A percentile compares a stretch with the other conserved stretches of the same genome.
These are phyloP conservation scores for Penicillium antarcticum DNA, from an alignment of 495 filamentous ascomycete genomes.

Conservation along the genomic window DNA sequence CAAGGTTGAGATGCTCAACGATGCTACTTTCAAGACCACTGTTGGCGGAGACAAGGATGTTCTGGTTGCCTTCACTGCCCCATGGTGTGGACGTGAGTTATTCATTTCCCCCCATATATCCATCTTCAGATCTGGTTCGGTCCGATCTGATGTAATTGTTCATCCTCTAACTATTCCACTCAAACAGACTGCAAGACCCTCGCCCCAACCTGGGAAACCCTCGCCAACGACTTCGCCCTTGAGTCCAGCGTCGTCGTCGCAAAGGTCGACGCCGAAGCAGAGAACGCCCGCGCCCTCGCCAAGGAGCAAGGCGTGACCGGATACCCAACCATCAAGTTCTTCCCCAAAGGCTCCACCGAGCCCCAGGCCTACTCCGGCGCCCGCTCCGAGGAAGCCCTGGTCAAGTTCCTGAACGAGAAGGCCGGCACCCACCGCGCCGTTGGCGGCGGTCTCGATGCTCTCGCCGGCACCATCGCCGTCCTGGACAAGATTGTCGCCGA, in stretches of 20 bases:
- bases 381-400: constrained; percentile 72
- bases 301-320: constrained; percentile 73
- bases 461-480: constrained; percentile 75
- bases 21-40: constrained; percentile 68
- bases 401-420: constrained; percentile 84
- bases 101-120: not conserved
- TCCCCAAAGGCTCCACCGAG: constrained; percentile 81
- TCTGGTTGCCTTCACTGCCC: constrained; percentile 92
- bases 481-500: constrained; percentile 73
- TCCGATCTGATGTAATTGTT: constrained; percentile 20
- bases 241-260: constrained; percentile 80
- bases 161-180: not conserved
- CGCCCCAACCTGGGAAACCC: constrained; percentile 83
- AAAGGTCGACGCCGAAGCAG: constrained; percentile 91
- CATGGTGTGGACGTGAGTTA: constrained; percentile 93
- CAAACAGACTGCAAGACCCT: constrained; percentile 88
- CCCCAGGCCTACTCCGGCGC: constrained; percentile 70
- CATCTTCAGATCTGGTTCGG: not conserved
- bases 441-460: constrained; percentile 76
- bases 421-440: constrained; percentile 80
- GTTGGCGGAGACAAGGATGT: constrained; percentile 88
- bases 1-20: constrained; percentile 74
- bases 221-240: constrained; percentile 76
- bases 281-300: constrained; percentile 74
- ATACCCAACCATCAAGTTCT: constrained; percentile 98